Evolutionary conservation across 2,329 filamentous ascomycete species (phyloP), one percentile per base, ranked within the genome.

Genomic region (Amauroascus niger): DNA sequence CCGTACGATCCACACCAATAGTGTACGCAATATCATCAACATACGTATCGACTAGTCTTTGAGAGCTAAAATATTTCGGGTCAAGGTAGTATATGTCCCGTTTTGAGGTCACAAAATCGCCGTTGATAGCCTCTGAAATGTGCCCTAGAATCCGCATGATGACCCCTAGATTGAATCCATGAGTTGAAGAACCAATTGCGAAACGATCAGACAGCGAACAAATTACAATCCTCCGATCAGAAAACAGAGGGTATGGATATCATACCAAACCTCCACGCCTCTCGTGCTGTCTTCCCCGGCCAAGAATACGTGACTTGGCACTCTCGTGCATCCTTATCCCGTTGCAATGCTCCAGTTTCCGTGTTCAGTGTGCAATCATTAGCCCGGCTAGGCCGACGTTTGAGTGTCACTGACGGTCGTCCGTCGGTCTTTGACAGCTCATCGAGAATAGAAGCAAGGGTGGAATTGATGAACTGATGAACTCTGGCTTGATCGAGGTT

Each of bases 61-160:
- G 81, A 35, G 74, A 77, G 39, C 73, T 71, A 60, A 84, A 84
- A 7, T 81, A 71, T 39, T 72, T 71, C 1, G 81, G 79, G 57
- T 83, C 79, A 48, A 74, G 76, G 62, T 84, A 84, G 60, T 79
- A 84, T 28, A 84, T 77, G 58, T 84, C 81, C 57, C 81, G 83
- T 63, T 83, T 83, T 0, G 79, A 80, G 55, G 81, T 70, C 8
- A 75, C 63, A 16, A 72, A 64, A 41, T 76, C 70, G 1, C 69
- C 69, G 6, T 70, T 61, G 18, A 83, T 66, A 5, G 76, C 75
- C 57, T 76, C 70, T 33, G 79, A 74, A 49, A 83, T 72, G 14
- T 80, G 70, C 40, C 77, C 73, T 7, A 83, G 65, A 7, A 83
- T 75, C 5, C 77, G 74, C n/a, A 80, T 56, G 2, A 79, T 65